Evolutionary conservation across 2,329 filamentous ascomycete species (phyloP), one percentile per base, ranked within the genome.

Genomic region (Chaetomium sp.): DNA sequence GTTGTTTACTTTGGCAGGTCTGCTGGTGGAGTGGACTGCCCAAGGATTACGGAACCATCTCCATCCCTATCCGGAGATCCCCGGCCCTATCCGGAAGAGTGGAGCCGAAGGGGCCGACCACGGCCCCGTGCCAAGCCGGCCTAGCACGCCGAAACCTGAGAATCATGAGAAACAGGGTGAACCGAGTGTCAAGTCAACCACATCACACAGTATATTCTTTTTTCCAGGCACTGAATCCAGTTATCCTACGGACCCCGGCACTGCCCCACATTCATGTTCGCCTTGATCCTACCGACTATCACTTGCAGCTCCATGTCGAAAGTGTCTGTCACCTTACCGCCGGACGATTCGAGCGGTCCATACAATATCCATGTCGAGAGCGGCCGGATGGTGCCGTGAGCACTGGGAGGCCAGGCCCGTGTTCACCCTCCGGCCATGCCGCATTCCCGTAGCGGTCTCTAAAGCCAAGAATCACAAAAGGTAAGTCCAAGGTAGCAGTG

Each of bases 321-420:
- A 2, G 19, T 10, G 23, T 35, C 13, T 4, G 10, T 5, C 42
- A 4, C 4, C 13, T 13, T 4, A 10, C 27, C 35, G 57, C 21
- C 50, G 5, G 42, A n/a, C 35, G 69, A 55, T 12, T 76, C 68
- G 2, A 75, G 74, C 1, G 78, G 78, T 1, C 72, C 78, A 60
- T 78, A 80, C 31, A 80, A 55, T 68, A 80, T 77, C 78, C 78
- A 80, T 16, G 75, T 74, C 53, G 76, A 79, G 38, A 76, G 66
- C 9, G 78, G 78, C 67, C 73, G 70, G 7, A 76, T 70, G 10
- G 70, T 73, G 9, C 74, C 73, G 29, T 72, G 71, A 16, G 53
- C 21, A 16, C 57, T 66, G 25, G 62, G 54, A 27, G 23, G 64
- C 60, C 45, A 65, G n/a, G 19, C 16, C 42, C 19, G 62, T 67